phyloP scores from a whole-genome alignment of 352 stramenopile species.

The Pythium insidiosum region DNA sequence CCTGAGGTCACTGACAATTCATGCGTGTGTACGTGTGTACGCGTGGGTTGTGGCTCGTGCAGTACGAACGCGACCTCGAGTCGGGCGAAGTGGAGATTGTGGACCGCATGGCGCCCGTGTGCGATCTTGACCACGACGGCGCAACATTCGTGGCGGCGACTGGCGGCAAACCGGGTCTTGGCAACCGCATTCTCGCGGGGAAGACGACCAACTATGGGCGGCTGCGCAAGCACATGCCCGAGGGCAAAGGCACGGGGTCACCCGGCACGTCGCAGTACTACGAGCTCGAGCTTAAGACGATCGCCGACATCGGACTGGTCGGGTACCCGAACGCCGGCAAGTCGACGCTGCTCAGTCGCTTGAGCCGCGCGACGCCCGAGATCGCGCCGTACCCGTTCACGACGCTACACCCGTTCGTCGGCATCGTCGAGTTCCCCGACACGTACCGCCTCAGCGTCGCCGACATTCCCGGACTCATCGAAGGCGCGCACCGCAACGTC shows the following conservation, averaged over 20 bases:
- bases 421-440: slow-evolving; percentile 93
- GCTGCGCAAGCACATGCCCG: slow-evolving; percentile 79
- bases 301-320: slow-evolving; percentile 97
- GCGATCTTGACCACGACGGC: slow-evolving; percentile 70
- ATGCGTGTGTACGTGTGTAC: neutral
- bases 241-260: slow-evolving; percentile 78
- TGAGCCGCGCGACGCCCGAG: slow-evolving; percentile 90
- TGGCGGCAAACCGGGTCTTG: slow-evolving; percentile 76
- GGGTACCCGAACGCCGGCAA: slow-evolving; percentile 99
- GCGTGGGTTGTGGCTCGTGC: neutral
- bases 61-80: slow-evolving; percentile 71
- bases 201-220: slow-evolving; percentile 79
- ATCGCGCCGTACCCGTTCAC: slow-evolving; percentile 98
- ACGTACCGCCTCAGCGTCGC: slow-evolving; percentile 88
- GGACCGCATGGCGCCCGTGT: slow-evolving; percentile 67
- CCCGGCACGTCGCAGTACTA: slow-evolving; percentile 92
- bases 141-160: slow-evolving; percentile 62
- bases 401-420: slow-evolving; percentile 94
- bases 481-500: slow-evolving; percentile 91
- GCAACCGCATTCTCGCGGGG: slow-evolving; percentile 78
- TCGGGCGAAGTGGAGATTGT: slow-evolving; percentile 76
- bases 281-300: slow-evolving; percentile 96
- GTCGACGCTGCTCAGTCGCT: slow-evolving; percentile 90
- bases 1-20: neutral
- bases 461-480: slow-evolving; percentile 86